Evolutionary conservation across 2,329 filamentous ascomycete genomes (phyloP), one percentile per base, ranked within the genome.

Genomic region (Aspergillus quadricinctus): DNA sequence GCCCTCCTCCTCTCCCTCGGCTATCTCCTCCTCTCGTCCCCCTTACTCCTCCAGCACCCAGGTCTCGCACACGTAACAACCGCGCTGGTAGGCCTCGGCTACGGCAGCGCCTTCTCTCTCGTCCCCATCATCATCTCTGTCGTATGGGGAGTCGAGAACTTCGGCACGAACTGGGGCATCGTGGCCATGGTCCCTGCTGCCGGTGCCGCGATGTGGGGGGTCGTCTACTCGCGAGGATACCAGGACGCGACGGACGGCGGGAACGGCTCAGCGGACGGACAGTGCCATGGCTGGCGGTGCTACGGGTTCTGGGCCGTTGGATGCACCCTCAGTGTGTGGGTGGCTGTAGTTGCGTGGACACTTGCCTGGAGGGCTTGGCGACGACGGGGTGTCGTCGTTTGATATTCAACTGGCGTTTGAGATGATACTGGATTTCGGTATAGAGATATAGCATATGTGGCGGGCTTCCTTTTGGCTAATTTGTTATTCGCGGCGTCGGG

Each of bases 81-180:
- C 0, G 84, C 88, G 0, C 81, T 92, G 1, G 86, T 99, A 6
- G 94, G 94, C 6, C 87, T 92, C 1, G 94, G 94, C 48, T 97
- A 99, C 69, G 94, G 94, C 48, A 92, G 92, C 31, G 85, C 92
- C 23, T 99, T 97, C 78, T 89, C 86, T 49, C 82, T 97, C 5
- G 89, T 89, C 0, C 94, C 94, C 2, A 92, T 97, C 62, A 90
- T 97, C 55, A 88, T 97, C 64, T 91, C 88, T n/a, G 92, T 97
- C 9, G 93, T 99, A 48, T 99, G 94, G 94, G 94, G 94, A 27
- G 92, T 96, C 0, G 92, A 97, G 78, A 99, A 97, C 72, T 97
- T 99, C 70, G 94, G 91, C 56, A 99, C 94, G 0, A 97, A 99
- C 67, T 99, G 93, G 86, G 94, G 94, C 9, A 92, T 97, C 59